Base-by-base conservation (phyloP, 495 filamentous ascomycete genomes). In the Lophium mytilinum region DNA sequence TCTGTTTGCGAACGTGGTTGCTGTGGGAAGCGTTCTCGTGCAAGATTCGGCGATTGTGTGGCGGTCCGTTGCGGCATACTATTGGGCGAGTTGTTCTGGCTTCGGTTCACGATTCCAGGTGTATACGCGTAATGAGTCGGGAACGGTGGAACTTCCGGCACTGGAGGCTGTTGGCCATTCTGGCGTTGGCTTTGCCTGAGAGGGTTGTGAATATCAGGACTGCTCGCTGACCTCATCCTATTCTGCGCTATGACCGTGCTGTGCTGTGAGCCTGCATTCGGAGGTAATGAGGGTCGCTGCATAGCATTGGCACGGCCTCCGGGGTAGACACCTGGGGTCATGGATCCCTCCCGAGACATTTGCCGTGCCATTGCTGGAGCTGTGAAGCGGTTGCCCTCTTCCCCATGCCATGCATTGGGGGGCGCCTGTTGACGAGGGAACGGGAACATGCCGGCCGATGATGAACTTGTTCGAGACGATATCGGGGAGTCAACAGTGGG, bases 291-390 rank as follows among this genome's bases (percentile, higher is more conserved):
- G 18, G 91, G 90, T 33, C 90, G 80, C 61, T 89, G 83, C 35
- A 82, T 79, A 50, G 76, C 77, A 53, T 48, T 48, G 15, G 7
- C 8, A 48, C 87, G 80, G 54, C 82, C 83, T 64, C 82, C 89
- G 50, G 81, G 66, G 35, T 63, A 63, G 14, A 9, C 39, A 14
- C 45, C 79, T 75, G 61, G 81, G 85, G n/a, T 74, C 74, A 60
- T 80, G 79, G 77, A 84, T 1, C 87, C 89, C 60, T 95, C 91
- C 53, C 89, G 77, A 9, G 90, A 93, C 30, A 84, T 78, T 15
- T 80, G 85, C 37, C 91, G 83, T 37, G 84, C 84, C 75, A 90
- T 80, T 9, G 88, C 89, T 18, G 91, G 92, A 4, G 92, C 90
- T 1, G 93, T 95, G 63, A 88, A 91, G 37, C 89, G 84, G 68